Base-by-base conservation (phyloP, 192 early-diverging fungal species). In the Backusella psychrophila region DNA sequence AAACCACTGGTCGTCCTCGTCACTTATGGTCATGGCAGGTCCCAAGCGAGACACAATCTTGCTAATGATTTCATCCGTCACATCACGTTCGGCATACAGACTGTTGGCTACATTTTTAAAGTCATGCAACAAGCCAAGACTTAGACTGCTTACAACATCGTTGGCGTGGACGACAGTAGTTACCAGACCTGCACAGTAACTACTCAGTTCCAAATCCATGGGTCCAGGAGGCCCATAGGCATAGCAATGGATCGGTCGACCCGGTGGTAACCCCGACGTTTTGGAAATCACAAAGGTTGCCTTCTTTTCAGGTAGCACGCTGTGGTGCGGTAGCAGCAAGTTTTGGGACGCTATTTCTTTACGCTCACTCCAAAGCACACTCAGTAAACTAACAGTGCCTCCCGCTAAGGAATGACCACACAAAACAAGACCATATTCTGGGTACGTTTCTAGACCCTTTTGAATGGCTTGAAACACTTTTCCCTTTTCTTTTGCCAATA, bases 371-470 rank as follows among this genome's bases (percentile, higher is more conserved):
- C 95, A 98, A 2, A 95, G 78, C 14, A 96, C 84, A 15, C 92
- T 86, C 2, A 98, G 82, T 29, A 96, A 78, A 0, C 93, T 86
- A 0, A 95, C 96, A 6, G 97, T 92, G 3, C 95, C 96, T 33
- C 92, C 95, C 66, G 95, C 96, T 29, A 98, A 77, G 19, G 93
- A 94, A 82, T 98, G 96, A 17, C 96, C 96, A 6, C 93, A 95
- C 9, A 98, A 77, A 3, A 96, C 89, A 71, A 98, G 79, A 1
- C 90, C 89, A 80, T 98, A 98, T 44, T 90, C 89, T 7, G 93
- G 93, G 67, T 93, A 91, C 26, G 86, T 76, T 26, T 89, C 83
- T 39, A 98, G 80, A 3, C 93, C 93, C 38, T 91, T 85, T 3
- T 83, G 79, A 23, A 97, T 90, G 26, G 89, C 88, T 49, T 89